phyloP scores from a whole-genome alignment of 2,329 filamentous ascomycete genomes.

The Phoma sp. region DNA sequence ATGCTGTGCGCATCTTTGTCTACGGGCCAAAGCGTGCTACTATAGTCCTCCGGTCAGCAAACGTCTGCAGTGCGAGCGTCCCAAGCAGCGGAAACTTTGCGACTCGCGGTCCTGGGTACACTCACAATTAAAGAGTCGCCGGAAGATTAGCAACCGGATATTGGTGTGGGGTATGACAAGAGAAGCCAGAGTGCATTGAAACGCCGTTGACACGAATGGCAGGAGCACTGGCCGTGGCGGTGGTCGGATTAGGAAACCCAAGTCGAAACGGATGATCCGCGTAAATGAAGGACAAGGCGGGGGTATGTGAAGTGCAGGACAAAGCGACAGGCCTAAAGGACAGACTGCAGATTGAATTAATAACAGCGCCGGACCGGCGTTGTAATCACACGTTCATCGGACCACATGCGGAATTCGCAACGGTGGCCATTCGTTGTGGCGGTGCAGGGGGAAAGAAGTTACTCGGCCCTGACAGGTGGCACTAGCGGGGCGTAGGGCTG shows the following conservation, averaged over 20 bases:
- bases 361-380: conserved; percentile 16
- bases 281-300: conserved; percentile 33
- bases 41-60: conserved; percentile 41
- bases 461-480: conserved; percentile 17
- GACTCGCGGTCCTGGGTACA: conserved; percentile 4
- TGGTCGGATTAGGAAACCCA: conserved; percentile 29
- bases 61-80: conserved; percentile 37
- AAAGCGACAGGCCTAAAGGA: conserved; percentile 18
- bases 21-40: conserved; percentile 18
- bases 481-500: conserved; percentile 29
- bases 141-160: conserved; percentile 21
- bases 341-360: conserved; percentile 19
- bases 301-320: conserved; percentile 8
- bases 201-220: conserved; percentile 26
- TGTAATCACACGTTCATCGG: conserved; percentile 45
- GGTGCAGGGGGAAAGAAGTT: conserved; percentile 19
- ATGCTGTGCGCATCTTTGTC: conserved; percentile 58
- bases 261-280: conserved; percentile 18
- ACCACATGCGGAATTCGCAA: conserved; percentile 37
- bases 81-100: conserved; percentile 2
- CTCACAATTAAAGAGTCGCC: conserved; percentile 19
- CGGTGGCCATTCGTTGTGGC: conserved; percentile 41
- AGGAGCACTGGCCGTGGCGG: conserved; percentile 32
- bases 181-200: conserved; percentile 47
- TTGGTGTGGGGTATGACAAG: conserved; percentile 39